Evolutionary conservation across 768 basidiomycete genomes (phyloP), one percentile per base, ranked within the genome.

Genomic region (Mycena belliarum): DNA sequence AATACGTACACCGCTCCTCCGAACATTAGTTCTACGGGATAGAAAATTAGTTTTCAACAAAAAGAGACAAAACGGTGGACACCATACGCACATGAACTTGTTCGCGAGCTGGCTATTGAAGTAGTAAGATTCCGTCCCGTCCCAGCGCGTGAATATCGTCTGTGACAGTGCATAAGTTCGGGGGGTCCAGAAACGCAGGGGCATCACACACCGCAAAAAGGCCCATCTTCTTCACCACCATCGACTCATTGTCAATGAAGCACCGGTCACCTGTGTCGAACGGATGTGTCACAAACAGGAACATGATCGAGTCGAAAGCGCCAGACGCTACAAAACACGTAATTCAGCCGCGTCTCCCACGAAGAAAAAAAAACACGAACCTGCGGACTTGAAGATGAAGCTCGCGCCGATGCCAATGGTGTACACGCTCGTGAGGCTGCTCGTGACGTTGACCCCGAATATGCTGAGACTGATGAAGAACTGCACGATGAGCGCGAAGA

Each of bases 241-340:
- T 67, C 57, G 87, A 84, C 57, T 91, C 88, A 21, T 80, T 84
- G 60, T 86, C 87, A 60, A 92, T 84, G 65, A 91, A 86, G 63
- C 85, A 85, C n/a, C 91, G 81, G 72, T 92, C 91, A 12, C 90
- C 90, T 75, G 88, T 63, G 60, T 90, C 89, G 42, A 56, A 60
- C 15, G 62, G 58, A 26, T 93, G 91, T 3, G 89, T 87, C 38
- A 91, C 89, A 67, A 91, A 91, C 61, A 91, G 70, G 69, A 93
- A 89, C 80, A 91, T 87, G 65, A 91, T 86, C 25, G 89, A 80
- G 70, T 91, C 89, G 65, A 93, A 93, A 18, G 86, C 86, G 52
- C 73, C 79, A 59, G 85, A 84, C 21, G 89, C 87, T 38, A 38
- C 2, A 38, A 18, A 10, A n/a, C 18, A 38, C 4, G 16, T 38